Evolutionary conservation across 2,329 filamentous ascomycete genomes (phyloP), one percentile per base, ranked within the genome.

Genomic region (Penicillium corylophilum): DNA sequence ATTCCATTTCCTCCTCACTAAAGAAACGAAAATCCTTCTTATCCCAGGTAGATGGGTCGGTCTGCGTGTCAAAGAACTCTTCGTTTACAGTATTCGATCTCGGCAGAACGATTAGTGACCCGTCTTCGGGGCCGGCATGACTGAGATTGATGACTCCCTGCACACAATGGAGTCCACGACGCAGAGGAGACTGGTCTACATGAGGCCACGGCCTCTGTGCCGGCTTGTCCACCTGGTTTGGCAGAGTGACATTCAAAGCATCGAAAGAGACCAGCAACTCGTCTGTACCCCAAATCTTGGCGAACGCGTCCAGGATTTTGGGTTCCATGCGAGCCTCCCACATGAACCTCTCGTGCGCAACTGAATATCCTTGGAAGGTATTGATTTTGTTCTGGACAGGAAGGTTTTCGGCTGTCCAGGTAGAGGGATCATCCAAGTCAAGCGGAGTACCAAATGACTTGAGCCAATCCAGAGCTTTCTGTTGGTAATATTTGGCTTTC

Each of bases 41-140:
- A 8, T 47, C 20, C 60, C 57, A 61, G 12, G 46, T 57, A 2
- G 42, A 46, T 15, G 44, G 44, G 10, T 61, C 50, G 0, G 63
- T 67, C 33, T 67, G 61, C 2, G 64, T 62, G n/a, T 68, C 62
- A 41, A 68, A 65, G 54, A 70, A 70, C 12, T 64, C 53, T 4
- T 70, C 68, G 7, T 55, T 63, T 1, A 63, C 45, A 5, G 44
- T 44, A 43, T 70, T 67, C 0, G 60, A 61, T 9, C 41, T 47
- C 8, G 60, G 56, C 9, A 53, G 50, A 6, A 61, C 39, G 12
- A 62, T 58, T 1, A 60, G 38, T 2, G 58, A 50, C 20, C 58
- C 60, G 39, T 62, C 58, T 18, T 62, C 53, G 9, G 60, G 56
- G 18, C 58, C 60, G 6, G 60, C 58, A 16, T 48, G 44, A 46